Conservation (phyloP, 805 yeast genomes). For the Yarrowia porcina region DNA sequence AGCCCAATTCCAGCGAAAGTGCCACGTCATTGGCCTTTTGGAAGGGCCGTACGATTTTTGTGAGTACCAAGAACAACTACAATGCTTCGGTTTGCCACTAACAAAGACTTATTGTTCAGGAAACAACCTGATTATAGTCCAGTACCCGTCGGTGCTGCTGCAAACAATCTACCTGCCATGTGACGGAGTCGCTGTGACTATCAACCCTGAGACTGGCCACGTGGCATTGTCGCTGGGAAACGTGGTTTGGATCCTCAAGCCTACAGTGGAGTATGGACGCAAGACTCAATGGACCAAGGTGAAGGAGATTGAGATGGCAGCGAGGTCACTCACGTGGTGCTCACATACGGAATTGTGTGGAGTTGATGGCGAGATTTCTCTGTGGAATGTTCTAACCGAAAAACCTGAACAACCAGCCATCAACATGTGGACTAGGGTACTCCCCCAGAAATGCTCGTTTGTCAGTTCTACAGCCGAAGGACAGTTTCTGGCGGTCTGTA, state of each 20-base stretch:
- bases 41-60: constrained; percentile 18
- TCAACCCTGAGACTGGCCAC: constrained; percentile 57
- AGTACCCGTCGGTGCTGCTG: constrained; percentile 51
- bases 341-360: not conserved
- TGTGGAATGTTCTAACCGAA: constrained; percentile 7
- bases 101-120: constrained; percentile 74
- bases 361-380: not conserved
- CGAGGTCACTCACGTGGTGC: constrained; percentile 34
- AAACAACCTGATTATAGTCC: constrained; percentile 69
- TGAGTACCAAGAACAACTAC: not conserved
- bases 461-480: constrained; percentile 19
- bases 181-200: constrained; percentile 65
- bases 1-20: constrained; percentile 51
- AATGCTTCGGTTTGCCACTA: too few species aligned
- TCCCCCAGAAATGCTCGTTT: constrained; percentile 5
- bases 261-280: constrained; percentile 30
- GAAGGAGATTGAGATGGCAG: constrained; percentile 47
- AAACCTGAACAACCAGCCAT: not conserved
- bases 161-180: constrained; percentile 73
- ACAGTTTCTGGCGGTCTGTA: constrained; percentile 19
- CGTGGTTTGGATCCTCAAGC: constrained; percentile 32
- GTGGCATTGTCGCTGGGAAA: constrained; percentile 35
- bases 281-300: constrained; percentile 45
- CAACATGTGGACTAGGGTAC: not conserved
- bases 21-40: constrained; percentile 21